phyloP scores from a whole-genome alignment of 257 asterid genomes.

The Pogostemon cablin region DNA sequence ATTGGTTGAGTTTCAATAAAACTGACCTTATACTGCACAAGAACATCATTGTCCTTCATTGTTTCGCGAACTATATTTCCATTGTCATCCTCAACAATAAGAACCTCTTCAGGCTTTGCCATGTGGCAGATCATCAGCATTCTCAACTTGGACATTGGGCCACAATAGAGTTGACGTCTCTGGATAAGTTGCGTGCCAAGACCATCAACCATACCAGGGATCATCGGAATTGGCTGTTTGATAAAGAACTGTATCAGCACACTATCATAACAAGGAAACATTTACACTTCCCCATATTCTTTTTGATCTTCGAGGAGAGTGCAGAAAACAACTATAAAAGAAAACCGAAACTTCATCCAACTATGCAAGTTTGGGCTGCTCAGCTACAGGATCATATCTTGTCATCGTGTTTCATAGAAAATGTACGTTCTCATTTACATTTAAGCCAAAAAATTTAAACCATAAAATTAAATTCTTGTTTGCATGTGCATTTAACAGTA shows the following conservation, averaged over 20 bases:
- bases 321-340: background rate
- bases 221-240: conserved; percentile 52
- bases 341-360: background rate
- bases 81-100: conserved; percentile 91
- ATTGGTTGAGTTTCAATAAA: background rate
- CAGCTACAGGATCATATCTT: background rate
- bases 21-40: conserved; percentile 83
- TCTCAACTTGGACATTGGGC: conserved; percentile 88
- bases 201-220: conserved; percentile 67
- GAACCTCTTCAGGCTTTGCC: conserved; percentile 98
- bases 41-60: conserved; percentile 92
- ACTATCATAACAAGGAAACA: conserved; percentile 2
- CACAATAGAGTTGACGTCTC: conserved; percentile 77
- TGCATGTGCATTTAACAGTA: background rate
- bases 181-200: conserved; percentile 68
- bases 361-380: background rate
- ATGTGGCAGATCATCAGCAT: conserved; percentile 86
- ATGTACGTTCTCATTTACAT: background rate
- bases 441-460: background rate
- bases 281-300: conserved; percentile 17
- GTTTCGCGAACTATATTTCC: conserved; percentile 96
- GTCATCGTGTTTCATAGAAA: background rate
- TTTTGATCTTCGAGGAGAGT: background rate
- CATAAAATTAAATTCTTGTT: background rate
- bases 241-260: conserved; percentile 31